phyloP scores from a whole-genome alignment of 192 early-diverging fungal species.

The Pilobolus umbonatus region DNA sequence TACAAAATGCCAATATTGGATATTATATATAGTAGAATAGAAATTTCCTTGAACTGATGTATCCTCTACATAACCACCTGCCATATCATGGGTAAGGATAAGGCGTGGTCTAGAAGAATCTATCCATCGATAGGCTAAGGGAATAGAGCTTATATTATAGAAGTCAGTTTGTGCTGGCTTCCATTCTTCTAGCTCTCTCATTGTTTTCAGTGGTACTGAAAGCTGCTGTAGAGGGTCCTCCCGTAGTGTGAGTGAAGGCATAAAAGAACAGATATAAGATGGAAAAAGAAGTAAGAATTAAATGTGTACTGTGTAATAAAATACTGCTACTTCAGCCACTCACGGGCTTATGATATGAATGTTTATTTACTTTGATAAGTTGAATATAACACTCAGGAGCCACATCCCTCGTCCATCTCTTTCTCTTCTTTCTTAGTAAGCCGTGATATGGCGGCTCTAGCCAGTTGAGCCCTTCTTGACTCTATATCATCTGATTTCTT shows the following conservation, averaged over 20 bases:
- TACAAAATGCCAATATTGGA: conserved; percentile 59
- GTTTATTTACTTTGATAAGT: too few relatives aligned
- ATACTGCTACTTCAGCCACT: too few relatives aligned
- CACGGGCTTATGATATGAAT: too few relatives aligned
- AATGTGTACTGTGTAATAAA: too few relatives aligned
- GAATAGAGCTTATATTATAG: conserved; percentile 9
- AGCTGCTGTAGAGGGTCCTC: not conserved
- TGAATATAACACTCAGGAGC: too few relatives aligned
- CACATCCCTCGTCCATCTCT: conserved; percentile 57
- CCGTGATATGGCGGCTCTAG: conserved; percentile 51
- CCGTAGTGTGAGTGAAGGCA: conserved; percentile 15
- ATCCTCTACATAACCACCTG: conserved; percentile 57
- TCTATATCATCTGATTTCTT: not conserved
- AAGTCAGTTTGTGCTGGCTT: conserved; percentile 2
- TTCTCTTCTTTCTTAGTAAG: conserved; percentile 59
- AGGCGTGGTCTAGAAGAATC: conserved; percentile 17
- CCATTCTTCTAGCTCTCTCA: conserved; percentile 21
- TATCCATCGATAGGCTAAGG: not conserved
- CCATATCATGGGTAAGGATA: conserved; percentile 62
- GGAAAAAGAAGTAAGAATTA: too few relatives aligned
- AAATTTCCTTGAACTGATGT: conserved; percentile 39
- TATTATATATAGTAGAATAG: conserved; percentile 40
- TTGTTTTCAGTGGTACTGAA: conserved; percentile 11
- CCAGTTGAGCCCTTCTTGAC: conserved; percentile 44
- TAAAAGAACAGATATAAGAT: too few relatives aligned